phyloP scores from a whole-genome alignment of 805 yeast genomes.

The Metschnikowia colocasiae region DNA sequence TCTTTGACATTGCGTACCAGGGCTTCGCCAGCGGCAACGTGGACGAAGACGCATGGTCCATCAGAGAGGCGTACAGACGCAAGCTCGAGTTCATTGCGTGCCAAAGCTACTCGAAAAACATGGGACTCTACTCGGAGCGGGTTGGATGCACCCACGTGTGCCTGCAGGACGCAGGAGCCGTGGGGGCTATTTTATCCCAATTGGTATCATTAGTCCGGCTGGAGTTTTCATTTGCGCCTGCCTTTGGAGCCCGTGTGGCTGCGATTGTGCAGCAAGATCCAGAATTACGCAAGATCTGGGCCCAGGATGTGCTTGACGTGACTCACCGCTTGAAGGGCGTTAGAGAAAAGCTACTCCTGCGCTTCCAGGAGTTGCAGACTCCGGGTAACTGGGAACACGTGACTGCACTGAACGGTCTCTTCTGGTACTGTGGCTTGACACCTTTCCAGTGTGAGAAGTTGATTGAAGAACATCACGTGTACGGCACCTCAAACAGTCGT shows the following conservation, averaged over 20 bases:
- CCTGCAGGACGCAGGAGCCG: conserved; percentile 8
- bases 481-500: conserved; percentile 38
- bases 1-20: conserved; percentile 42
- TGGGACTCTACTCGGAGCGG: conserved; percentile 42
- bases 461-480: conserved; percentile 35
- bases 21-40: conserved; percentile 35
- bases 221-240: conserved; percentile 46
- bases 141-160: conserved; percentile 35
- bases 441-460: conserved; percentile 31
- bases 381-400: conserved; percentile 44
- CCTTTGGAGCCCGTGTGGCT: conserved; percentile 44
- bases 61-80: conserved; percentile 31
- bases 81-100: conserved; percentile 25
- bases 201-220: conserved; percentile 34
- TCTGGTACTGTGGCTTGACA: conserved; percentile 43
- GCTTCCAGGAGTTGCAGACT: conserved; percentile 32
- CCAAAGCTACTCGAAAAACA: conserved; percentile 40
- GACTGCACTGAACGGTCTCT: conserved; percentile 37
- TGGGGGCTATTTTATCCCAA: conserved; percentile 21
- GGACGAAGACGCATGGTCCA: conserved; percentile 35
- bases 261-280: conserved; percentile 27
- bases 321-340: conserved; percentile 29
- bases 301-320: conserved; percentile 30
- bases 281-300: conserved; percentile 29
- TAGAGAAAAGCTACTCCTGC: conserved; percentile 27